phyloP scores from a whole-genome alignment of 768 basidiomycete genomes.

The Suillus fuscotomentosus region DNA sequence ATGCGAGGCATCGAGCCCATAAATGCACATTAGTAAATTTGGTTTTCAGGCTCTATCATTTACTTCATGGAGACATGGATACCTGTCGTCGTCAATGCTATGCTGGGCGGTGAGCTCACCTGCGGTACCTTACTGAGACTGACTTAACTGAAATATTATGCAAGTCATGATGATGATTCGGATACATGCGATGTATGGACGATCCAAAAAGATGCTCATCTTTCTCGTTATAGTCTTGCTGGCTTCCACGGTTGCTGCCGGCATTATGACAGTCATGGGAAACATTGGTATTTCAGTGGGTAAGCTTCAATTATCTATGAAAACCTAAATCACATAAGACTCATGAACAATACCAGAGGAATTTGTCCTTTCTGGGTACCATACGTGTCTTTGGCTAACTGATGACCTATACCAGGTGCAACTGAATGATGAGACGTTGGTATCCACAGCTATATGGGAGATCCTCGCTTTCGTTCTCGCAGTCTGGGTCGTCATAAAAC shows the following conservation, averaged over 20 bases:
- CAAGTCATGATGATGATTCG: neutral
- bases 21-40: neutral
- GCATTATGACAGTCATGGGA: neutral
- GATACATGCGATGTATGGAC: neutral
- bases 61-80: neutral
- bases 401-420: fast-evolving
- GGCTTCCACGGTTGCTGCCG: neutral
- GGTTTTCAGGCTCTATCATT: neutral
- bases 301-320: neutral
- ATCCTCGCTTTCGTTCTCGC: neutral
- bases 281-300: neutral
- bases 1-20: neutral
- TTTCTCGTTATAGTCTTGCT: neutral
- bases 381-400: fast-evolving
- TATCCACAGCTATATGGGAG: neutral
- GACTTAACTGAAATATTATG: neutral
- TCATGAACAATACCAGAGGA: neutral
- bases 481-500: neutral
- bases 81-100: neutral
- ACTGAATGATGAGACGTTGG: neutral
- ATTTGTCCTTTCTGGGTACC: fast-evolving
- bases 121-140: neutral
- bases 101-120: neutral
- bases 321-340: neutral
- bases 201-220: neutral